Evolutionary conservation across 306 rosid genomes (phyloP).

Genomic region (Mimosa bimucronata): DNA sequence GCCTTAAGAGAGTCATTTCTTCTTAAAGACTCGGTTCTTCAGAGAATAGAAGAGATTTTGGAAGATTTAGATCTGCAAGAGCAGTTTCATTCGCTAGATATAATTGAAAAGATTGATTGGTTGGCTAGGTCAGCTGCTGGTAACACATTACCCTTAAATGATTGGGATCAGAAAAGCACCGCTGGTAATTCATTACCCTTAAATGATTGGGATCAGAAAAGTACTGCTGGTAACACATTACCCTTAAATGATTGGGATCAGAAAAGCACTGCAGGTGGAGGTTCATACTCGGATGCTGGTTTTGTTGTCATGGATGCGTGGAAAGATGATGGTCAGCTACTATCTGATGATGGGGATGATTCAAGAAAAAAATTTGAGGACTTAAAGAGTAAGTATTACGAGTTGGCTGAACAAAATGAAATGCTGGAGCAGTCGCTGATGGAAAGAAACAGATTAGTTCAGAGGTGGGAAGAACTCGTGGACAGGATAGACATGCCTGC

Average conservation of each 20-base stretch:
- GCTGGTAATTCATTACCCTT: constrained; percentile 55
- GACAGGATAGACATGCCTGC: constrained; percentile 83
- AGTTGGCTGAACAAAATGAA: constrained; percentile 96
- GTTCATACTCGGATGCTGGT: constrained; percentile 77
- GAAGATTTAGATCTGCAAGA: constrained; percentile 96
- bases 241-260: constrained; percentile 77
- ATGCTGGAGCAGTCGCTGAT: constrained; percentile 95
- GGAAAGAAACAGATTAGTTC: constrained; percentile 88
- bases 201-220: constrained; percentile 82
- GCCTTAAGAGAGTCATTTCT: constrained; percentile 97
- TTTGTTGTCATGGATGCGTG: constrained; percentile 71
- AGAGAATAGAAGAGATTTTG: constrained; percentile 94
- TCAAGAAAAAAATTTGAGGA: constrained; percentile 70
- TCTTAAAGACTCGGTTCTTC: constrained; percentile 94
- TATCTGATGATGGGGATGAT: constrained; percentile 61
- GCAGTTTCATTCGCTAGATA: constrained; percentile 89
- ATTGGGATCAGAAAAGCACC: constrained; percentile 82
- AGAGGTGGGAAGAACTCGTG: constrained; percentile 91
- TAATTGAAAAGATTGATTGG: constrained; percentile 96
- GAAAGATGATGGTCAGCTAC: constrained; percentile 75
- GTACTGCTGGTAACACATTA: constrained; percentile 58
- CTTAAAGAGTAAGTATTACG: constrained; percentile 76
- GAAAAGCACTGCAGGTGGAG: constrained; percentile 70
- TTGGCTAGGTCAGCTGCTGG: constrained; percentile 78
- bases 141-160: constrained; percentile 58